Evolutionary conservation across 257 asterid genomes (phyloP), one percentile per base, ranked within the genome.

Genomic region (Gynochthodes officinalis): DNA sequence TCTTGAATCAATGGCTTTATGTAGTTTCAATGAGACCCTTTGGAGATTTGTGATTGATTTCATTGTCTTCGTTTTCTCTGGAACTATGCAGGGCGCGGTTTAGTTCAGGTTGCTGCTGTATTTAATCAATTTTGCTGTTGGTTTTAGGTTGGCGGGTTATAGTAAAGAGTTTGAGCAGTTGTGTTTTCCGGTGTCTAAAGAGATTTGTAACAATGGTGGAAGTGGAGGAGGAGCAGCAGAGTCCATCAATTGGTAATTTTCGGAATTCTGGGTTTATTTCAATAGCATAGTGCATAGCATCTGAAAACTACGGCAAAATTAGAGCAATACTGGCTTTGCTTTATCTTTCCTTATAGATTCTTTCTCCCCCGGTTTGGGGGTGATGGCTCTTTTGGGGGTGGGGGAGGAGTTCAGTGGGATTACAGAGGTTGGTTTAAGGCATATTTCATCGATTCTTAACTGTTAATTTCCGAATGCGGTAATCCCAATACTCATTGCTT

Each of bases 191-290:
- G 64, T 61, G 23, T 71, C 19, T 66, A 33, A 72, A 19, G 54
- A 70, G 79, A 70, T 77, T 75, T 69, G 23, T 72, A 70, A 48
- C 53, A 75, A 88, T 90, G 97, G 85, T 39, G 83, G 89, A 80
- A 70, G 58, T 82, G 79, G 89, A 84, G 79, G 89, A 84, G 82
- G 84, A 85, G 77, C 84, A 74, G 75, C 89, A 48, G 78, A 83
- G 69, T 62, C 64, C 81, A 52, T 60, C 72, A 44, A 55, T 82
- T 35, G 97, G 97, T 88, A 78, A 75, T 60, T 71, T 54, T 61
- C 48, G 40, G 66, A 73, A 73, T 37, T 62, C 44, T 35, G 67
- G 67, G 25, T 68, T 53, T 5, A n/a, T 16, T 68, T 69, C 59
- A 37, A 68, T 73, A 53, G 14, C 42, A 37, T 37, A 7, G 42